Evolutionary conservation across 2,329 filamentous ascomycete genomes (phyloP).

Genomic region (Volutella citrinella): DNA sequence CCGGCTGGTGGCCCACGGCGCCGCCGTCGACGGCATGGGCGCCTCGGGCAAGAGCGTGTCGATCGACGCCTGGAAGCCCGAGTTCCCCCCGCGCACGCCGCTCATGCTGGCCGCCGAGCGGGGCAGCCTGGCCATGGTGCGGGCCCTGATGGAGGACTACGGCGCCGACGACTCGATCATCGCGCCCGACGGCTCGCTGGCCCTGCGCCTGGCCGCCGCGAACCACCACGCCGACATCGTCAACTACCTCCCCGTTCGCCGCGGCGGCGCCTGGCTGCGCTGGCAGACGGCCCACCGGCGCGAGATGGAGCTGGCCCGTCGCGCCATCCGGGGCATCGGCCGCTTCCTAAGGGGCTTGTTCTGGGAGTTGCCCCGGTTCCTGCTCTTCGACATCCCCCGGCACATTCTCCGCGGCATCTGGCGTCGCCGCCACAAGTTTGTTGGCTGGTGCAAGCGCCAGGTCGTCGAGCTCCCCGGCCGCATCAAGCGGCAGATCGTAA

Average conservation of each 20-base stretch:
- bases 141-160: constrained; percentile 37
- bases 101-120: constrained; percentile 41
- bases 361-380: constrained; percentile 29
- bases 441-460: constrained; percentile 28
- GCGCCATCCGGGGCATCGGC: constrained; percentile 20
- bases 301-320: constrained; percentile 24
- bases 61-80: not conserved
- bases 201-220: constrained; percentile 41
- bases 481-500: constrained; percentile 17
- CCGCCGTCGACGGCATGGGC: constrained; percentile 29
- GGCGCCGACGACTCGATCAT: constrained; percentile 41
- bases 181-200: constrained; percentile 43
- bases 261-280: constrained; percentile 36
- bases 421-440: constrained; percentile 25
- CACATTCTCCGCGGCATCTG: constrained; percentile 14
- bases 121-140: constrained; percentile 40
- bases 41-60: not conserved
- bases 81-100: constrained; percentile 36
- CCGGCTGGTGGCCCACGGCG: constrained; percentile 32
- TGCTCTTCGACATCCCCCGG: constrained; percentile 27
- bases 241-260: constrained; percentile 36
- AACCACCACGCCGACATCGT: constrained; percentile 42
- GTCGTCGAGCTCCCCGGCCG: constrained; percentile 23
- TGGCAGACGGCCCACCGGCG: constrained; percentile 32
- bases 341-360: constrained; percentile 23